These are phyloP conservation scores for Ceratobasidium sp. DNA, from an alignment of 1,284 basidiomycete genomes.

Conservation along the genomic window DNA sequence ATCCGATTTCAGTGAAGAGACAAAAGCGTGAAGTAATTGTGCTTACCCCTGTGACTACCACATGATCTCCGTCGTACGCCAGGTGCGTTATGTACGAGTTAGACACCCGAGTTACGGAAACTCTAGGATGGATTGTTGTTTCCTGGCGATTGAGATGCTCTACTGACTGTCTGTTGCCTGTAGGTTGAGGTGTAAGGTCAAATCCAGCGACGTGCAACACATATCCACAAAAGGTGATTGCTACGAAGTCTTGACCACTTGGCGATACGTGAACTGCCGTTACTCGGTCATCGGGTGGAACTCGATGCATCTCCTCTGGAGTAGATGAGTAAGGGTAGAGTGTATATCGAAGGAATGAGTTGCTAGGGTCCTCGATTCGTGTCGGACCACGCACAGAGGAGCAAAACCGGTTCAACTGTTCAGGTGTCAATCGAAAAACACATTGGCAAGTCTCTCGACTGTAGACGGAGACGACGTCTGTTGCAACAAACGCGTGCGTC, in stretches of 20 bases:
- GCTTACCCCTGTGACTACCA: constrained; percentile 17
- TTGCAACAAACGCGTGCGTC: constrained; percentile 27
- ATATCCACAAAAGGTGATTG: constrained; percentile 6
- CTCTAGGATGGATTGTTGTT: neutral
- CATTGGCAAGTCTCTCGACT: constrained; percentile 27
- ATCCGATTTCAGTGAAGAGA: neutral
- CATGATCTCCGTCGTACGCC: constrained; percentile 16
- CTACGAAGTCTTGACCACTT: constrained; percentile 10
- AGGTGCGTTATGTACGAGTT: neutral
- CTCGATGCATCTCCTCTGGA: neutral
- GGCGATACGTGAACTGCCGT: constrained; percentile 27
- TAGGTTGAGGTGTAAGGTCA: neutral
- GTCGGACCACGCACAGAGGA: neutral
- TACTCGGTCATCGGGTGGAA: neutral
- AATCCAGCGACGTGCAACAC: constrained; percentile 2
- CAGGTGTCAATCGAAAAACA: constrained; percentile 11
- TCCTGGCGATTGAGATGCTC: neutral
- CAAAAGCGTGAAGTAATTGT: neutral
- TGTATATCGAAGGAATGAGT: neutral
- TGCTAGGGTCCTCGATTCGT: neutral
- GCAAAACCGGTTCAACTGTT: neutral
- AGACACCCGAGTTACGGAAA: constrained; percentile 5
- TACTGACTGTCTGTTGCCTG: no score
- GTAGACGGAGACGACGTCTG: constrained; percentile 14
- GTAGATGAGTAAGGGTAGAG: neutral